A percentile compares a stretch with the other conserved stretches of the same genome.
phyloP scores from a whole-genome alignment of 163 green algal genomes.

The Chlamydomonas reinhardtii region DNA sequence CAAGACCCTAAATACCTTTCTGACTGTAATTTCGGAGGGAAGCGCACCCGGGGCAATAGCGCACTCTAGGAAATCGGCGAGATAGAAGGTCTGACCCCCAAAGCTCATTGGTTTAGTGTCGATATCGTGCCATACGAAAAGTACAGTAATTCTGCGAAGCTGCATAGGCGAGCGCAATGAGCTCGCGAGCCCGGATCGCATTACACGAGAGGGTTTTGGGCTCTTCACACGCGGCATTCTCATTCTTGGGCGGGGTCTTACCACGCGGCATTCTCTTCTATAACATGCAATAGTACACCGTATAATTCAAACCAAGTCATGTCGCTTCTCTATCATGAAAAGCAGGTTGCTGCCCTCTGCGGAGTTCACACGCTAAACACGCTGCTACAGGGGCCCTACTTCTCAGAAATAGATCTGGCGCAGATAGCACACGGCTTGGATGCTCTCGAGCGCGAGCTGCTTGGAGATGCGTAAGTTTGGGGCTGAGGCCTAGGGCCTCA shows the following conservation, averaged over 20 bases:
- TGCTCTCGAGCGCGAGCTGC: constrained; percentile 77
- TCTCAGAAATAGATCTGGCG: constrained; percentile 81
- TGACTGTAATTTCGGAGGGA: neutral
- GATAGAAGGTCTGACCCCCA: neutral
- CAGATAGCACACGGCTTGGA: constrained; percentile 90
- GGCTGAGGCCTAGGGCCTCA: too few relatives aligned
- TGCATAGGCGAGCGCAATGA: too few relatives aligned
- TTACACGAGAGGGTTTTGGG: too few relatives aligned
- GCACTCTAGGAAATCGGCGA: neutral
- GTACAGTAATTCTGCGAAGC: too few relatives aligned
- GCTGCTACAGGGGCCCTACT: constrained; percentile 88
- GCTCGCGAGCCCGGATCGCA: too few relatives aligned
- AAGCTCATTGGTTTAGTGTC: too few relatives aligned
- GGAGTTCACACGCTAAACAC: constrained; percentile 93
- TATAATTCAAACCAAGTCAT: too few relatives aligned
- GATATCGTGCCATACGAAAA: neutral
- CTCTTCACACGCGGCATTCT: too few relatives aligned
- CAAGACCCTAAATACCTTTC: neutral
- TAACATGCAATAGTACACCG: too few relatives aligned
- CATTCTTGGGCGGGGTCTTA: too few relatives aligned
- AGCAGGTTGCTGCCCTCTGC: constrained; percentile 83
- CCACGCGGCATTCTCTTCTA: too few relatives aligned
- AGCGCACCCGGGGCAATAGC: neutral
- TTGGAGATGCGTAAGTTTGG: constrained; percentile 64
- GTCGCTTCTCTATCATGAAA: constrained; percentile 74